These are phyloP conservation scores for Agaricus blazei DNA, from an alignment of 768 basidiomycete genomes.

Conservation along the genomic window DNA sequence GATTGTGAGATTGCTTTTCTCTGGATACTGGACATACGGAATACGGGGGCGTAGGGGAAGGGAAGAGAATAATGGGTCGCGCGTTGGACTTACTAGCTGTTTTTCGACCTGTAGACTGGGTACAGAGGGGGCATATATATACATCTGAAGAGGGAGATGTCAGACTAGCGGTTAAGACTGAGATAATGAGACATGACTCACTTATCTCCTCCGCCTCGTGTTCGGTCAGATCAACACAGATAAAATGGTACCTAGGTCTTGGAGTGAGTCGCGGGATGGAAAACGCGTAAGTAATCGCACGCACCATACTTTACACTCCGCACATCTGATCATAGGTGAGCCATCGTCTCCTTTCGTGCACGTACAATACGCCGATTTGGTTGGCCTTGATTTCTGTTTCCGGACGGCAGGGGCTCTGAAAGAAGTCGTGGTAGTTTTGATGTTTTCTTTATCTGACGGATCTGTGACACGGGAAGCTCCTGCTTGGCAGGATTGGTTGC, in stretches of 20 bases:
- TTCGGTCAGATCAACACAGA: constrained; percentile 61
- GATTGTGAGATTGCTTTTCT: constrained; percentile 11
- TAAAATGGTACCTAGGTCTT: constrained; percentile 70
- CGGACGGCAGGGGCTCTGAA: constrained; percentile 7
- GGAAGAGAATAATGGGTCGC: constrained; percentile 3
- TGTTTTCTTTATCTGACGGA: constrained; percentile 23
- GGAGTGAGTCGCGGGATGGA: constrained; percentile 1
- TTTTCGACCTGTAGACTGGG: constrained; percentile 54
- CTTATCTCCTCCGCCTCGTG: constrained; percentile 73
- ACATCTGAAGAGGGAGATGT: constrained; percentile 36
- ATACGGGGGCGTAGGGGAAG: constrained; percentile 19
- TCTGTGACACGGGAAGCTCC: background rate
- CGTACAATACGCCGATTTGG: constrained; percentile 43
- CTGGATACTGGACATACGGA: constrained; percentile 21
- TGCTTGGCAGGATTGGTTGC: constrained; percentile 2
- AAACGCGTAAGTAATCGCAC: constrained; percentile 21
- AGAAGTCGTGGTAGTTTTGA: constrained; percentile 15
- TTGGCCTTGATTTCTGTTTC: constrained; percentile 13
- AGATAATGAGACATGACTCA: constrained; percentile 33
- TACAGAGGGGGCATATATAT: constrained; percentile 51
- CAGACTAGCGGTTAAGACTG: constrained; percentile 1
- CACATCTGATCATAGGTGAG: constrained; percentile 75
- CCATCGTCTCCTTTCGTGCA: constrained; percentile 73
- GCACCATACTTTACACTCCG: constrained; percentile 66
- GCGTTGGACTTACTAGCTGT: constrained; percentile 70